Percentiles rank a stretch among this genome's conserved stretches.
These are phyloP conservation scores for Fusarium sp. DNA, from an alignment of 2,329 filamentous ascomycete genomes.

Conservation along the genomic window DNA sequence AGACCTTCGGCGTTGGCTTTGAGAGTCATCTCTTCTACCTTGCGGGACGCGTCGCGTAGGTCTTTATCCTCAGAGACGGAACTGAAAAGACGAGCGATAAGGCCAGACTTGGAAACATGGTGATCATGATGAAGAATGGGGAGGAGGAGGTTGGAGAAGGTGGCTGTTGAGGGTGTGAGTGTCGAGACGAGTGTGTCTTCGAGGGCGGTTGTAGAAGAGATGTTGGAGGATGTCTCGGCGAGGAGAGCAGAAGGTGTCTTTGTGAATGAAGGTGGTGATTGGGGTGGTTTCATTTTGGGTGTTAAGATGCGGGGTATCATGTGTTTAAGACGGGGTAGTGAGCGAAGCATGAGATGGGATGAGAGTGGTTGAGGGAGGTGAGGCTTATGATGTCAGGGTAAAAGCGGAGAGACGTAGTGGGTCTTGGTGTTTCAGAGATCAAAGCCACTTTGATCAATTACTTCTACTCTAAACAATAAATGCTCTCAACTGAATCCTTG, in stretches of 20 bases:
- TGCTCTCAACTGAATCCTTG: background rate
- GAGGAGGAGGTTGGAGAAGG: conserved; percentile 32
- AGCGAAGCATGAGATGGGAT: background rate
- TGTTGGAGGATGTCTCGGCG: conserved; percentile 48
- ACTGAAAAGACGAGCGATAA: conserved; percentile 38
- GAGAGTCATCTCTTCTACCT: conserved; percentile 36
- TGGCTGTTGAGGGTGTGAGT: conserved; percentile 33
- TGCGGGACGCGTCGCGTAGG: conserved; percentile 43
- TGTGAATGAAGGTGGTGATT: conserved; percentile 36
- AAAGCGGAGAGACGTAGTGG: conserved; percentile 8
- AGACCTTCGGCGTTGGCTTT: conserved; percentile 30
- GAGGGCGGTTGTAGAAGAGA: conserved; percentile 27
- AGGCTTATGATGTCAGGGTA: conserved; percentile 11
- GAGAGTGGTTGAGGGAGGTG: background rate
- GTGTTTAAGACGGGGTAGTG: background rate
- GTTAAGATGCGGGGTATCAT: accelerated
- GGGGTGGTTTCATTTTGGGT: conserved; percentile 34
- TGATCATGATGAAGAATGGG: conserved; percentile 41
- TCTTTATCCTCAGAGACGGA: conserved; percentile 38
- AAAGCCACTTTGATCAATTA: background rate
- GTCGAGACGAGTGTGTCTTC: conserved; percentile 34
- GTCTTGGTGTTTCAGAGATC: conserved; percentile 15
- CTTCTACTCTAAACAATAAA: background rate
- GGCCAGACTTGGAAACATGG: conserved; percentile 17
- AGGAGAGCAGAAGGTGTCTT: conserved; percentile 26